phyloP scores from a whole-genome alignment of 179 eudicot genomes.

The Heliamphora pulchella region DNA sequence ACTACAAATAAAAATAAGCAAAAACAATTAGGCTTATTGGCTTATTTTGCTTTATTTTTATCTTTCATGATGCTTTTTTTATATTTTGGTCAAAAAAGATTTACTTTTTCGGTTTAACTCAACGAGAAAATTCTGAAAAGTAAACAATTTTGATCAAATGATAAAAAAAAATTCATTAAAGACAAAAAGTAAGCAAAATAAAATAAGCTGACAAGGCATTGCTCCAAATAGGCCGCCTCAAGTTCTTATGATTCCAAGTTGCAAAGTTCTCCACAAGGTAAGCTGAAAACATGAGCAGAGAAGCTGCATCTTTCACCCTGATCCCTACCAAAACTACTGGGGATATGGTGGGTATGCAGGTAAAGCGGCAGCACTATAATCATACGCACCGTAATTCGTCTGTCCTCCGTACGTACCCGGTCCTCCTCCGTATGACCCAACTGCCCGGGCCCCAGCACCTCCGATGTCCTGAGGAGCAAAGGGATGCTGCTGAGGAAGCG shows the following conservation, averaged over 20 bases:
- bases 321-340: conserved; percentile 10
- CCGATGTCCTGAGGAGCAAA: conserved; percentile 20
- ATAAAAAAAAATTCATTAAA: no score
- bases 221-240: no score
- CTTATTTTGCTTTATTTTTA: no score
- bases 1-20: no score
- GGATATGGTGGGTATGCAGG: conserved; percentile 22
- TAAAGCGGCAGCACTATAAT: conserved; percentile 28
- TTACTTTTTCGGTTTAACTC: no score
- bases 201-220: no score
- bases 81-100: no score
- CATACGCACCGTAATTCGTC: conserved; percentile 26
- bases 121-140: no score
- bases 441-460: conserved; percentile 18
- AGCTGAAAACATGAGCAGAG: not conserved
- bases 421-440: conserved; percentile 22
- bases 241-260: not conserved
- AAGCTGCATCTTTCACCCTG: not conserved
- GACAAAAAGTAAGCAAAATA: no score
- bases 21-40: no score
- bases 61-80: no score
- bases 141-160: no score
- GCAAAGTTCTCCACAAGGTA: not conserved
- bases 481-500: conserved; percentile 26
- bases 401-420: conserved; percentile 31